A percentile compares a stretch with the other conserved stretches of the same genome.
phyloP scores from a whole-genome alignment of 805 yeast species.

The Sugiyamaella lignohabitans region DNA sequence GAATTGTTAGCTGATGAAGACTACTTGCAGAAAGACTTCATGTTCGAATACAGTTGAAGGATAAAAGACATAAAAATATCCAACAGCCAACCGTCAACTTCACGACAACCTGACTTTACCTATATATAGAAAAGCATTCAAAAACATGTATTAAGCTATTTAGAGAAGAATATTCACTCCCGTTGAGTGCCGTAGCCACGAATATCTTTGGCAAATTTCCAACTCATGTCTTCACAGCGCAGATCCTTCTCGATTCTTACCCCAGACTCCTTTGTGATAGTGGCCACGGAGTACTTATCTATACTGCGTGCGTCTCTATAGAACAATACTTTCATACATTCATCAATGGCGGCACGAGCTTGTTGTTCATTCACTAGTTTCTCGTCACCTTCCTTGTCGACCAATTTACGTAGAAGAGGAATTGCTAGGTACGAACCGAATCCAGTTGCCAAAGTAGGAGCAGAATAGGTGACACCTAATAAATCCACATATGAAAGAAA shows the following conservation, averaged over 20 bases:
- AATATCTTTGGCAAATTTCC: constrained; percentile 87
- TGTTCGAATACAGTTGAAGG: too few relatives aligned
- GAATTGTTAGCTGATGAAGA: too few relatives aligned
- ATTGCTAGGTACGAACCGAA: constrained; percentile 93
- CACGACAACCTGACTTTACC: too few relatives aligned
- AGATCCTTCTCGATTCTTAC: constrained; percentile 60
- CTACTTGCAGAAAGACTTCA: too few relatives aligned
- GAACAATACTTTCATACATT: constrained; percentile 88
- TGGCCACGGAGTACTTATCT: constrained; percentile 76
- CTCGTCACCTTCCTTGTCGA: constrained; percentile 72
- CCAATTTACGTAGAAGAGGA: constrained; percentile 80
- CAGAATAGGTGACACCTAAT: constrained; percentile 81
- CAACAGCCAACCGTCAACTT: too few relatives aligned
- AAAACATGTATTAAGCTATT: too few relatives aligned
- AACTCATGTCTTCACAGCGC: constrained; percentile 67
- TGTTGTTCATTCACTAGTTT: constrained; percentile 60
- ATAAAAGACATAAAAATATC: too few relatives aligned
- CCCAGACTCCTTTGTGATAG: constrained; percentile 52
- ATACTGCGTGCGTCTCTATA: constrained; percentile 95
- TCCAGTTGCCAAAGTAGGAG: constrained; percentile 92
- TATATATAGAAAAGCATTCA: too few relatives aligned
- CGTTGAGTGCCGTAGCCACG: constrained; percentile 82
- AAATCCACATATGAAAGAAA: constrained; percentile 83
- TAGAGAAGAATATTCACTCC: constrained; percentile 23
- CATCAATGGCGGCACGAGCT: constrained; percentile 70